Conservation (phyloP, 2,329 filamentous ascomycete genomes). For the Apiospora malaysiana region DNA sequence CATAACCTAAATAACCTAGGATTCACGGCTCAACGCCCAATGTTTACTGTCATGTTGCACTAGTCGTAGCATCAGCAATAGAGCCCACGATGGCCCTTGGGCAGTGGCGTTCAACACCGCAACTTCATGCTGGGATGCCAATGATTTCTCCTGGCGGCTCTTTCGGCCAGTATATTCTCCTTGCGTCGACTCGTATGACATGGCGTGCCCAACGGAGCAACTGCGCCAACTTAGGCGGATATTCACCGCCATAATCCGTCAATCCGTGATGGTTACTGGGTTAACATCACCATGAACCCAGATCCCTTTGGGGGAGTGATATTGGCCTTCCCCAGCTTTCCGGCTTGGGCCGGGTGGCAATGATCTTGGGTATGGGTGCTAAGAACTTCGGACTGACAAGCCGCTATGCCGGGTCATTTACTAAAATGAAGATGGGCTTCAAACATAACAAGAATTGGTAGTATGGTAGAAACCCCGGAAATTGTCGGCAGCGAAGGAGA, state of each 20-base stretch:
- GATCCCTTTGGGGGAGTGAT: background rate
- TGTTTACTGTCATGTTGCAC: slow-evolving; percentile 14
- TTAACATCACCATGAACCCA: background rate
- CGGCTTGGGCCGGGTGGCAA: slow-evolving; percentile 7
- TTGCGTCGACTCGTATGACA: slow-evolving; percentile 1
- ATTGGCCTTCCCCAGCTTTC: slow-evolving; percentile 2
- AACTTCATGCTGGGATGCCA: slow-evolving; percentile 3
- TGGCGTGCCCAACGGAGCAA: background rate
- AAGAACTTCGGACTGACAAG: background rate
- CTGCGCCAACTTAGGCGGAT: background rate
- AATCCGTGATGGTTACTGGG: background rate
- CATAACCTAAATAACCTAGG: background rate
- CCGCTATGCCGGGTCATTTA: background rate
- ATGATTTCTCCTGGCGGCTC: background rate
- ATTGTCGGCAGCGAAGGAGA: background rate
- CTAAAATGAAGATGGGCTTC: background rate
- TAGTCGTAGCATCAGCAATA: background rate
- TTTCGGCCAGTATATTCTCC: background rate
- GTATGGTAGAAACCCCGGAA: background rate
- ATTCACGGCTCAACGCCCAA: slow-evolving; percentile 1
- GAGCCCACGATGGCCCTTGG: background rate
- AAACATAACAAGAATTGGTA: background rate
- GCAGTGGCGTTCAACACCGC: slow-evolving; percentile 3
- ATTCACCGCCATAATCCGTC: background rate
- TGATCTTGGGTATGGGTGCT: background rate